phyloP scores from a whole-genome alignment of 106 monocot genomes.

The Cymbidium sinense region DNA sequence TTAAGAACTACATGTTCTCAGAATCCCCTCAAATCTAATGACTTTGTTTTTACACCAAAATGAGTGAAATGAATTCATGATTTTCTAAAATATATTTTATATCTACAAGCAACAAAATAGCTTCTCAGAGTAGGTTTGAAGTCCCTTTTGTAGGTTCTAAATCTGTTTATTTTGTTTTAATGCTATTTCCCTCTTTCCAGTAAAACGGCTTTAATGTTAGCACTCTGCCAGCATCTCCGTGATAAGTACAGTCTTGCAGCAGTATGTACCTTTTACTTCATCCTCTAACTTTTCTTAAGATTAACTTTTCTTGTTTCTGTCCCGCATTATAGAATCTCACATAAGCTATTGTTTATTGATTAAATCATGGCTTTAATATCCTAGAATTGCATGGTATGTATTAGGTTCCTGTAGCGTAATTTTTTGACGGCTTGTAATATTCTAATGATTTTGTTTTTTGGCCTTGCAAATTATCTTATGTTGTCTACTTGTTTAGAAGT shows the following conservation, averaged over 20 bases:
- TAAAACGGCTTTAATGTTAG: slow-evolving; percentile 97
- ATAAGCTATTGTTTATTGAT: background rate
- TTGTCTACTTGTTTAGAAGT: too few relatives aligned
- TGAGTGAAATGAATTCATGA: background rate
- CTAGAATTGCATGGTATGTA: background rate
- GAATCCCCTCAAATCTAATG: background rate
- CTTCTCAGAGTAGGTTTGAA: background rate
- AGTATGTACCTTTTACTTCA: slow-evolving; percentile 29
- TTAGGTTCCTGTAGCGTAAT: background rate
- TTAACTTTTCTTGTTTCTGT: background rate
- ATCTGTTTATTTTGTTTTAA: background rate
- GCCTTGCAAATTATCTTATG: background rate
- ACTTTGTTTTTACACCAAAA: background rate
- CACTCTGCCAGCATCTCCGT: slow-evolving; percentile 68
- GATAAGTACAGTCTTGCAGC: slow-evolving; percentile 96
- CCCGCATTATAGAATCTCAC: background rate
- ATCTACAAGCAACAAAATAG: background rate
- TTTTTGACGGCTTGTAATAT: background rate
- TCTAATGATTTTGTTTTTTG: background rate
- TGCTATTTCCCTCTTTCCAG: slow-evolving; percentile 23
- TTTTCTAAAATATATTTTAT: background rate
- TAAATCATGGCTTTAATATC: background rate
- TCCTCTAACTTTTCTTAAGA: background rate
- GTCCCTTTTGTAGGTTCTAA: background rate
- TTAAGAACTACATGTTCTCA: background rate